Percentiles rank a stretch among this genome's conserved stretches.
These are phyloP conservation scores for Ailanthus altissimus DNA, from an alignment of 345 rosid species.

Conservation along the genomic window DNA sequence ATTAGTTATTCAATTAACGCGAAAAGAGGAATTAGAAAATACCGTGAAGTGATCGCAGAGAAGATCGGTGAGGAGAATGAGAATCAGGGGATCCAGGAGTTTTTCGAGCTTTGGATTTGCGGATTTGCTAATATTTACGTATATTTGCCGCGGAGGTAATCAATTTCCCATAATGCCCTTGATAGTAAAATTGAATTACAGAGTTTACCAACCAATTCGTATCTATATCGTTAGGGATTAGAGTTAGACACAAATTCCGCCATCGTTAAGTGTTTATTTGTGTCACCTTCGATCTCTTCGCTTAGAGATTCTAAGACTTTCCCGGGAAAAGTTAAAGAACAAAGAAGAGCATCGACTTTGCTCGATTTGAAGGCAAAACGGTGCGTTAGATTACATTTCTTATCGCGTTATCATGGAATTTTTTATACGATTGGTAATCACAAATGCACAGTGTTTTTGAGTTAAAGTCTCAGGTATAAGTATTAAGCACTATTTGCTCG, in stretches of 20 bases:
- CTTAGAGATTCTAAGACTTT: neutral
- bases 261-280: neutral
- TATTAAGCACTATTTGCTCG: slow-evolving; percentile 37
- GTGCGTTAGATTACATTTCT: neutral
- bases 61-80: neutral
- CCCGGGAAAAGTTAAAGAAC: neutral
- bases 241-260: neutral
- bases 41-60: neutral
- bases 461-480: no score
- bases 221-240: no score
- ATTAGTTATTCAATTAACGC: no score
- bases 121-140: neutral
- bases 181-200: neutral
- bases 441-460: no score
- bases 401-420: neutral
- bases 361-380: neutral
- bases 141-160: neutral
- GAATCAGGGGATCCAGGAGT: neutral
- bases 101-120: neutral
- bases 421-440: neutral
- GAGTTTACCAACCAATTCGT: neutral
- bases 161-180: slow-evolving; percentile 1
- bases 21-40: neutral
- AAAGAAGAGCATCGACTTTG: neutral
- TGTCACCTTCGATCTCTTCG: neutral